Percentiles rank a stretch among this genome's conserved stretches.
phyloP scores from a whole-genome alignment of 1,284 basidiomycete species.

The Chondrostereum purpureum region DNA sequence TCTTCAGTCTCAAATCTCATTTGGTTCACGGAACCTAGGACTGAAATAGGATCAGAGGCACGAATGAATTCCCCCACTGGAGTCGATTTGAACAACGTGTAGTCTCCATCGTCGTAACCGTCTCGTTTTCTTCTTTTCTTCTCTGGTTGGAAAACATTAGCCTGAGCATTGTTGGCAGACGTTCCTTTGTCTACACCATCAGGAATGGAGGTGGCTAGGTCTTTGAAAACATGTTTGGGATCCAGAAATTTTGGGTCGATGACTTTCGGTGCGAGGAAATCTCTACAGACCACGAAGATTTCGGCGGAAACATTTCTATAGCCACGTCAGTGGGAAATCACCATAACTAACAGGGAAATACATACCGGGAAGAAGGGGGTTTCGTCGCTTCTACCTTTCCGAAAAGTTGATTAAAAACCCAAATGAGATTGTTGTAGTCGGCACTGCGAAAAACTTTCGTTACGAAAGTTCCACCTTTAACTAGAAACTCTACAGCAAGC shows the following conservation, averaged over 20 bases:
- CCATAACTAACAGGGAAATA: slow-evolving; percentile 10
- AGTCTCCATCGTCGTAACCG: slow-evolving; percentile 94
- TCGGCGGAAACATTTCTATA: slow-evolving; percentile 96
- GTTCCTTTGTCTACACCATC: slow-evolving; percentile 43
- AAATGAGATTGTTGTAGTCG: slow-evolving; percentile 98
- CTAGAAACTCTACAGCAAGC: slow-evolving; percentile 93
- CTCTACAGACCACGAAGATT: slow-evolving; percentile 98
- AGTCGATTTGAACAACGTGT: slow-evolving; percentile 80
- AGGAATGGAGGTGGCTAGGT: slow-evolving; percentile 52
- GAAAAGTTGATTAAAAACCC: slow-evolving; percentile 98
- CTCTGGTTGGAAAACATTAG: slow-evolving; percentile 96
- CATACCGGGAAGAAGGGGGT: slow-evolving; percentile 91
- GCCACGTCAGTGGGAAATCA: slow-evolving; percentile 3
- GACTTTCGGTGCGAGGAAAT: slow-evolving; percentile 90
- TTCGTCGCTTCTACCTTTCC: slow-evolving; percentile 97
- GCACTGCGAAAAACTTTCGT: slow-evolving; percentile 99
- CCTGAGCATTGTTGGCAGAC: slow-evolving; percentile 56
- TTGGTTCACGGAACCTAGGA: slow-evolving; percentile 81
- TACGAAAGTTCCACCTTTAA: slow-evolving; percentile 92
- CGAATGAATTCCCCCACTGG: slow-evolving; percentile 74
- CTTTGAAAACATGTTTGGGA: slow-evolving; percentile 97
- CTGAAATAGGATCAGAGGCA: slow-evolving; percentile 66
- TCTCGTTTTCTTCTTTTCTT: slow-evolving; percentile 92
- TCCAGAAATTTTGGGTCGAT: slow-evolving; percentile 99
- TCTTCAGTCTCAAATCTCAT: slow-evolving; percentile 82